These are phyloP conservation scores for Stachybotrys echinatus DNA, from an alignment of 2,329 filamentous ascomycete species.

Conservation along the genomic window DNA sequence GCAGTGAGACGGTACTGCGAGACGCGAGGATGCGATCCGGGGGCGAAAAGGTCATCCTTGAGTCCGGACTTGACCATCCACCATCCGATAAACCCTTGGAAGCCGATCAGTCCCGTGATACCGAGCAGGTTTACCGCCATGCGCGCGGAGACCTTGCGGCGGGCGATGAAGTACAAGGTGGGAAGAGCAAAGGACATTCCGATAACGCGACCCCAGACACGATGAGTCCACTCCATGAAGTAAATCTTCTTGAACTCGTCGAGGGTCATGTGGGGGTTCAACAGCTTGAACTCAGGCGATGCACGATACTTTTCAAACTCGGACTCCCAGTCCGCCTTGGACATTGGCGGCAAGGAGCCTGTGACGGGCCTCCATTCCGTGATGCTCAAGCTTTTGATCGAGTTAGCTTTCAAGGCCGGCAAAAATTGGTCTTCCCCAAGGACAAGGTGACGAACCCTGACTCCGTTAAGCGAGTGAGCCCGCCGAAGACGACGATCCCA, in stretches of 20 bases:
- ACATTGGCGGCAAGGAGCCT: conserved; percentile 79
- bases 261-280: conserved; percentile 91
- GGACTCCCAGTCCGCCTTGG: conserved; percentile 75
- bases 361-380: conserved; percentile 99
- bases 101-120: conserved; percentile 84
- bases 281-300: conserved; percentile 85
- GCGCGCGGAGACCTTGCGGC: conserved; percentile 67
- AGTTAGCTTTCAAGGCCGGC: neutral
- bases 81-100: conserved; percentile 95
- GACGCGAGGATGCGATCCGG: conserved; percentile 84
- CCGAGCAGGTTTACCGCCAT: conserved; percentile 76
- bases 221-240: conserved; percentile 98
- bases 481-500: conserved; percentile 93
- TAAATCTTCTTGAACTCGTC: conserved; percentile 98
- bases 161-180: conserved; percentile 80
- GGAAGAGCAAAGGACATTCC: conserved; percentile 86
- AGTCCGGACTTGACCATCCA: conserved; percentile 99
- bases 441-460: conserved; percentile 63
- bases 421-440: neutral
- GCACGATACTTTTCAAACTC: conserved; percentile 91
- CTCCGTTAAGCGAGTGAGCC: conserved; percentile 88
- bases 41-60: conserved; percentile 91
- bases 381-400: conserved; percentile 72
- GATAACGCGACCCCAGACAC: conserved; percentile 89
- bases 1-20: conserved; percentile 90